Evolutionary conservation across 2,329 filamentous ascomycete species (phyloP), one percentile per base, ranked within the genome.

Genomic region (Scedosporium minutisporum): DNA sequence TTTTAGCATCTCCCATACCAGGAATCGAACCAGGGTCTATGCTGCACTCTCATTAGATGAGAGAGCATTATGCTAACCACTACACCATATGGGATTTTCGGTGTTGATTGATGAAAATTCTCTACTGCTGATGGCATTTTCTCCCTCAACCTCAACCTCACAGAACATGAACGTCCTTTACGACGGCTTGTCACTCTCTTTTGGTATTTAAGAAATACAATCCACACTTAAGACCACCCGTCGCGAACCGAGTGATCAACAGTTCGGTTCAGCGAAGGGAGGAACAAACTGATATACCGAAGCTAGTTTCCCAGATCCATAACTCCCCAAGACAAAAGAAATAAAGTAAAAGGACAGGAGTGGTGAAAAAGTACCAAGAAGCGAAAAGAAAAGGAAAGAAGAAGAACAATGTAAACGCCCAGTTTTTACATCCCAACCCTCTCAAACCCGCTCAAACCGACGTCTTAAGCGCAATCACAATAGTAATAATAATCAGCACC

Each of bases 391-490:
- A 51, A 16, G 27, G 55, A 23, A 23, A 23, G 12, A 21, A 53
- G 12, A 23, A 55, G 51, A 6, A 23, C 6, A 27, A 23, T 25
- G 16, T 55, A 55, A 55, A 55, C 51, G 51, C 51, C 51, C 51
- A 27, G 21, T 55, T 27, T 38, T 55, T 55, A 55, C 51, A 55
- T 55, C 18, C 23, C 4, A 29, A 4, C 18, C 21, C 23, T 23
- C 38, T 3, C 18, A 16, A 29, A 25, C 4, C 41, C 4, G 29
- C 10, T 21, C 12, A 60, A 27, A 16, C n/a, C 44, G 44, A 42
- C 33, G 79, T 81, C 75, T 82, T 84, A 62, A 80, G 71, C 2
- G 80, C 77, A 64, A 85, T 77, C 29, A 84, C 76, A 63, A 85
- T 81, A n/a, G 79, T 77, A 66, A 83, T 68, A 57, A 86, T 68